Evolutionary conservation across 768 basidiomycete genomes (phyloP), one percentile per base, ranked within the genome.

Genomic region (Psilocybe tampanensis): DNA sequence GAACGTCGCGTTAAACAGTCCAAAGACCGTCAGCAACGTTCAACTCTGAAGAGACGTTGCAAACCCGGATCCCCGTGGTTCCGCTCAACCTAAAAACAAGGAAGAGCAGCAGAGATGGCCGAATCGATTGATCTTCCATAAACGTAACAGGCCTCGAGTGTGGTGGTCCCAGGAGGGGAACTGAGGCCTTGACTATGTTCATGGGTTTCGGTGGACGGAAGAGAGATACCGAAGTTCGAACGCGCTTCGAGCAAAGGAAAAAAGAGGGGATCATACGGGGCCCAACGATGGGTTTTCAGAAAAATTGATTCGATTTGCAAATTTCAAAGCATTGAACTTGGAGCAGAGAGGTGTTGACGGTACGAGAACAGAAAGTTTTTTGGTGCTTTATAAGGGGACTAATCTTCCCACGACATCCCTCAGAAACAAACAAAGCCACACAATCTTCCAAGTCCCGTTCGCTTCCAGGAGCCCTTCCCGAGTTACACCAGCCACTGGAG

Each of bases 141-240:
- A 83, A 82, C 85, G 85, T 88, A 88, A 88, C 86, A 86, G 81
- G 76, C 80, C 77, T 80, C 73, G 66, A 76, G 72, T 73, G 73
- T 83, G 64, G 36, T 47, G 41, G 34, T 56, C 55, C 55, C 47
- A 32, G 52, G 39, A 32, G 56, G 36, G 67, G 62, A 68, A 75
- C 77, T 75, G 73, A 77, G 74, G 78, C 81, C 86, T 86, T 88
- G 86, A 88, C 86, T 83, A 74, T 77, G 84, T 80, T 76, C 76
- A 74, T 83, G 81, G 81, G 62, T 43, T 22, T 36, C 12, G n/a
- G 9, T 45, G 36, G 32, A 23, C 15, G 34, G 19, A 44, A 43
- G 44, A 39, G n/a, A n/a, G n/a, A n/a, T n/a, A n/a, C n/a, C n/a
- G 13, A 39, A 5, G 36, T 39, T 13, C 36, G 12, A 15, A 5